Base-by-base conservation (phyloP, 139 green algal genomes). In the Gonium pectorale region DNA sequence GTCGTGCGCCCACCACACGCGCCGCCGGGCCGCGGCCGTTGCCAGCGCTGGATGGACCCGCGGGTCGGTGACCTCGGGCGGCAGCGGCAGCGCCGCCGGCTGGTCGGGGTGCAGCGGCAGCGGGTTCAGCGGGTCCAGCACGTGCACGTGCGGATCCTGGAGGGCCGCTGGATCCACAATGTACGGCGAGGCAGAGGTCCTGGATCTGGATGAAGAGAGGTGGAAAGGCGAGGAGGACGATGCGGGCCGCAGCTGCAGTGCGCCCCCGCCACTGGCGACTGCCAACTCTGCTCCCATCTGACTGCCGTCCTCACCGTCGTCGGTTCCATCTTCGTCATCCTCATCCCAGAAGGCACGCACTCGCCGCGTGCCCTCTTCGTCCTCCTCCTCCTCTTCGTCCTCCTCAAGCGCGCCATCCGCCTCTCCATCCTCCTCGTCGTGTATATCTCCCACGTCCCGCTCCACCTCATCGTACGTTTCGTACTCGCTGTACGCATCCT, bases 1-100 rank as follows among this genome's bases (percentile, higher is more conserved):
- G 41, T 83, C 77, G 33, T 73, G 62, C 77, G 77, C 43, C 77
- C 77, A 83, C 77, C 77, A 83, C 2, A 64, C 62, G 5, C 77
- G 77, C 33, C 37, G 4, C 60, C 38, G 43, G 31, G 77, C 40
- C 24, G 13, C 60, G n/a, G 77, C 77, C 22, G 41, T 31, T 44
- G 77, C 77, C 60, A 83, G 59, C 33, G 19, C 77, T 5, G 62
- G 60, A 68, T 83, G 77, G 43, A 40, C 77, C 54, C 29, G 27
- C 33, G 77, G 60, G 43, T 83, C 77, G 26, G 43, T 66, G 7
- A 73, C 5, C 31, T 83, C 77, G 1, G 24, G 22, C 31, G 77
- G 77, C 60, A 83, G 63, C 43, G 62, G 77, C 43, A 83, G 31
- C 31, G 41, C 27, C 62, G 9, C 4, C 43, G n/a, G n/a, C 21